phyloP scores from a whole-genome alignment of 2,329 filamentous ascomycete species.

The Colletotrichum melonis region DNA sequence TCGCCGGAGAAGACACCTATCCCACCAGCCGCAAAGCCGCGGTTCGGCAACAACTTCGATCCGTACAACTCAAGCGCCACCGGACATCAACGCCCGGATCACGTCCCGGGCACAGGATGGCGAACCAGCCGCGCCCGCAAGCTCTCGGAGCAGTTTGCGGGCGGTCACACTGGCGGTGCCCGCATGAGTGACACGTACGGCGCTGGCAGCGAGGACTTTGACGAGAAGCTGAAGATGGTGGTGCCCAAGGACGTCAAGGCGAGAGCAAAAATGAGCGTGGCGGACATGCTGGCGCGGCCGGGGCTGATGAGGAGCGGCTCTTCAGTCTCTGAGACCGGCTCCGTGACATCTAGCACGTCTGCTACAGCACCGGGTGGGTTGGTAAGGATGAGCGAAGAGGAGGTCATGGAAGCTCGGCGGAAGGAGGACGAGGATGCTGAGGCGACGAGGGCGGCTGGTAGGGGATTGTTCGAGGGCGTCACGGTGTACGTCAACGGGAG shows the following conservation, averaged over 20 bases:
- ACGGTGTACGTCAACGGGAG: conserved; percentile 90
- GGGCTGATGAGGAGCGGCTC: conserved; percentile 52
- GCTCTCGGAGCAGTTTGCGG: conserved; percentile 75
- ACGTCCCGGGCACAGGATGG: conserved; percentile 74
- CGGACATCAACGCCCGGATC: conserved; percentile 83
- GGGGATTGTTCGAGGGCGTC: conserved; percentile 74
- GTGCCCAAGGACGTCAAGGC: conserved; percentile 55
- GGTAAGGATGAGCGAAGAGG: conserved; percentile 40
- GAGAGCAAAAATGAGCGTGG: conserved; percentile 56
- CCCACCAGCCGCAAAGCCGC: conserved; percentile 53
- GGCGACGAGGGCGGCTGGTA: conserved; percentile 38
- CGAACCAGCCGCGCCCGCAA: conserved; percentile 76
- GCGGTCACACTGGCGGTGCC: conserved; percentile 66
- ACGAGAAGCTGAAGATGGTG: conserved; percentile 55
- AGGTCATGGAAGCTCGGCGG: conserved; percentile 44
- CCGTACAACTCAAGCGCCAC: conserved; percentile 80
- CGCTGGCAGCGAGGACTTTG: conserved; percentile 68
- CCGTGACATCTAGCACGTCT: background rate
- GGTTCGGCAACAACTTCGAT: conserved; percentile 64
- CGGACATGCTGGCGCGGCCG: conserved; percentile 64
- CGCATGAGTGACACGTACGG: conserved; percentile 75
- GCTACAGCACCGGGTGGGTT: background rate
- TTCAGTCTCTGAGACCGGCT: conserved; percentile 18
- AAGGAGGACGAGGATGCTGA: conserved; percentile 64
- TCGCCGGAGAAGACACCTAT: conserved; percentile 28